Conservation (phyloP, 371 early-diverging fungal species). For the Mortierella sp. region DNA sequence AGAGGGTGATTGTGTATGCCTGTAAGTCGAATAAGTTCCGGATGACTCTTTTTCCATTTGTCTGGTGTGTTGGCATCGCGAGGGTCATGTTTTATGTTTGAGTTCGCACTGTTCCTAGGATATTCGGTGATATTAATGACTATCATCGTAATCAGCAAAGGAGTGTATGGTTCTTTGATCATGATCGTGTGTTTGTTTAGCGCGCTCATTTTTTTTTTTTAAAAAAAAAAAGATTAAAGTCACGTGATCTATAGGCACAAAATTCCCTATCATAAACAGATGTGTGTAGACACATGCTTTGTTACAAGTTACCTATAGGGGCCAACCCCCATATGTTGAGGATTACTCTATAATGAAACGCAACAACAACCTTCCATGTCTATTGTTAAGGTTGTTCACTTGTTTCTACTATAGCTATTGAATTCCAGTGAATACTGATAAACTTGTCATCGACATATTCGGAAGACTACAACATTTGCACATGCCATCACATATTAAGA, state of each 20-base stretch:
- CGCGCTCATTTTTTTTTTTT: not conserved
- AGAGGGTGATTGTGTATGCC: constrained; percentile 27
- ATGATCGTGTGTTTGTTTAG: not conserved
- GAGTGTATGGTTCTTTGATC: not conserved
- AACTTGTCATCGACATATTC: too few species aligned
- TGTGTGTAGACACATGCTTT: constrained; percentile 1
- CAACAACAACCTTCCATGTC: too few species aligned
- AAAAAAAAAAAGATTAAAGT: not conserved
- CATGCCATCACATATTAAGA: not conserved
- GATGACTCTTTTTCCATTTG: constrained; percentile 60
- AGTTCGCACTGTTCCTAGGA: constrained; percentile 12
- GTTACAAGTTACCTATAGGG: not conserved
- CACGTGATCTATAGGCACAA: constrained; percentile 1
- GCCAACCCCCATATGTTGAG: too few species aligned
- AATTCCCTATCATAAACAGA: constrained; percentile 13
- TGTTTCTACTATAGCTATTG: too few species aligned
- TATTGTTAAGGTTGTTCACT: too few species aligned
- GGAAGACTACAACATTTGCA: too few species aligned
- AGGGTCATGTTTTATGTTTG: constrained; percentile 36
- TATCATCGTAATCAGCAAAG: not conserved
- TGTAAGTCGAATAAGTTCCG: constrained; percentile 61
- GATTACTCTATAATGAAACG: too few species aligned
- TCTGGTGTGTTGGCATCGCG: constrained; percentile 64
- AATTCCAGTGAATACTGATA: too few species aligned
- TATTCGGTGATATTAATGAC: not conserved